Evolutionary conservation across 192 early-diverging fungal species (phyloP).

Genomic region (Piromyces sp.): DNA sequence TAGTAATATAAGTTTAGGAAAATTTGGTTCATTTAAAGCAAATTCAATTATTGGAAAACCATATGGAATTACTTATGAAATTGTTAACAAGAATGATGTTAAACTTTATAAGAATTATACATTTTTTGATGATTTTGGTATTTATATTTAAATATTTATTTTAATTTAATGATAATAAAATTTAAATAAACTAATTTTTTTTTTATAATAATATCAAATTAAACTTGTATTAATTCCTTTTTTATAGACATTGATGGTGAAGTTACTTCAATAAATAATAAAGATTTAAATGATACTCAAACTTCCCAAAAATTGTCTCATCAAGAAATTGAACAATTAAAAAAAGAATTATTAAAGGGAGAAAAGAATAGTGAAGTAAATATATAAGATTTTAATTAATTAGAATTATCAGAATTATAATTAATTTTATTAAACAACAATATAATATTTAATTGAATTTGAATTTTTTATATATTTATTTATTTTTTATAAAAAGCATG

Average conservation of each 20-base stretch:
- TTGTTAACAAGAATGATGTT: constrained; percentile 27
- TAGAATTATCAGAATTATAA: no score
- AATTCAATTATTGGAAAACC: constrained; percentile 64
- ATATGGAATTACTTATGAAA: constrained; percentile 71
- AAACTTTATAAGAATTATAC: background rate
- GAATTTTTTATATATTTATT: background rate
- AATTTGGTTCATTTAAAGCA: constrained; percentile 73
- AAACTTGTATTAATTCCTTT: background rate
- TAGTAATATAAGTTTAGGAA: constrained; percentile 37
- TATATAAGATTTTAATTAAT: background rate
- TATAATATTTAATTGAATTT: no score
- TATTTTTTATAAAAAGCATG: constrained; percentile 15
- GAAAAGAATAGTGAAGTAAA: constrained; percentile 32
- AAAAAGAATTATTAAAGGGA: constrained; percentile 49
- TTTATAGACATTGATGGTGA: constrained; percentile 8
- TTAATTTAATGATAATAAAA: no score
- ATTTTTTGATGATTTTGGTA: constrained; percentile 8
- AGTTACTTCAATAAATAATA: constrained; percentile 57
- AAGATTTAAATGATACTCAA: constrained; percentile 54
- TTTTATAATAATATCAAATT: constrained; percentile 3
- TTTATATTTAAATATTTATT: background rate
- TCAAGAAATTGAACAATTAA: constrained; percentile 68
- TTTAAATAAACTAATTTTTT: no score
- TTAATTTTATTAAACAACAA: no score
- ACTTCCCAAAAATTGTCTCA: constrained; percentile 61